Evolutionary conservation across 805 yeast species (phyloP).

Genomic region (Hanseniaspora lindneri): DNA sequence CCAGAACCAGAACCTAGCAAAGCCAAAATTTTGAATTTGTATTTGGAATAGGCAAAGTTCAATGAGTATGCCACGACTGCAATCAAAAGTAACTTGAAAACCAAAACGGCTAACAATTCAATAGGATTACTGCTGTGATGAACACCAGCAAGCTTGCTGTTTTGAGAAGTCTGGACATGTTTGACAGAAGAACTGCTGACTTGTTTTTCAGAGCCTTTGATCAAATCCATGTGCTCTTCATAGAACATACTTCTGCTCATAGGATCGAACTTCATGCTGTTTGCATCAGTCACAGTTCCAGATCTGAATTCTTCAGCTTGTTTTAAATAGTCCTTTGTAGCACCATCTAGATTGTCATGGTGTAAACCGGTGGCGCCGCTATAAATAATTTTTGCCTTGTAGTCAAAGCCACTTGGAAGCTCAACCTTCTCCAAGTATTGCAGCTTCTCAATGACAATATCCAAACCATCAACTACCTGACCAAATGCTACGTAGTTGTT

Average conservation of each 20-base stretch:
- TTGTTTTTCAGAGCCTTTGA: background rate
- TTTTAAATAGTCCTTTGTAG: conserved; percentile 22
- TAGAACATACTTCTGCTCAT: background rate
- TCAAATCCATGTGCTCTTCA: conserved; percentile 9
- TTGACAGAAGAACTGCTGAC: background rate
- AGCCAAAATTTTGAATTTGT: conserved; percentile 15
- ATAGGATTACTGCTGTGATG: background rate
- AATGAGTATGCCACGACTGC: background rate
- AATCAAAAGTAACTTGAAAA: conserved; percentile 1
- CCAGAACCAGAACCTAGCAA: conserved; percentile 18
- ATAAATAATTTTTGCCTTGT: conserved; percentile 34
- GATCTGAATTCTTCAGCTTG: conserved; percentile 22
- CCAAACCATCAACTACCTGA: conserved; percentile 56
- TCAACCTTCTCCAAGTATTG: conserved; percentile 37
- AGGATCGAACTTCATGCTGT: conserved; percentile 13
- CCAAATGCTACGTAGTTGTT: conserved; percentile 68
- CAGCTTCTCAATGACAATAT: conserved; percentile 43
- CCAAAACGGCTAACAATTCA: conserved; percentile 9
- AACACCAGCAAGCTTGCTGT: background rate
- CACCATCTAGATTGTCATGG: conserved; percentile 19
- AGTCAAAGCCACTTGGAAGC: conserved; percentile 30
- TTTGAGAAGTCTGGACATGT: background rate
- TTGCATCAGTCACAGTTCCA: conserved; percentile 21
- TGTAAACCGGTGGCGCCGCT: conserved; percentile 26
- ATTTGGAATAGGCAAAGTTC: conserved; percentile 4